Evolutionary conservation across 2,329 filamentous ascomycete genomes (phyloP), one percentile per base, ranked within the genome.

Genomic region (Chaetomium strumarium): DNA sequence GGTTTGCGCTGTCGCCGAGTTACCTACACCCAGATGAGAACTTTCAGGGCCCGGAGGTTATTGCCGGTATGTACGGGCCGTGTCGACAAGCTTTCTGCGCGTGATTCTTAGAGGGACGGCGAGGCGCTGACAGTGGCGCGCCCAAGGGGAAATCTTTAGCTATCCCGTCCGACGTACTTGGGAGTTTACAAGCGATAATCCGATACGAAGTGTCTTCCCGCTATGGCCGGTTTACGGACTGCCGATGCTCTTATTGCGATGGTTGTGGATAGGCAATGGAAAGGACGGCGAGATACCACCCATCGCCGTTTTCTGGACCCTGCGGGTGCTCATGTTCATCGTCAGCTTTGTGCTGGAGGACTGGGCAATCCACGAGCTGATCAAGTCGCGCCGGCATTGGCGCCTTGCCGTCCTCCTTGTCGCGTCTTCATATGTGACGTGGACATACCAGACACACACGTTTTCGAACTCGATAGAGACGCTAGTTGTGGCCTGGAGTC

Each of bases 1-100:
- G 92, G 80, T 92, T 97, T 69, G 92, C 93, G 55, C 75, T 97
- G 59, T 91, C 87, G 58, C 88, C 93, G 54, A 97, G 92, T 76
- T 99, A 99, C 70, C 81, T 99, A 43, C 93, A 99, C 70, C 93
- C 93, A 5, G 93, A 99, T 74, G 93, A 99, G 78, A 93, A 97
- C 75, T 99, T 99, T 66, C 93, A 99, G 73, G 93, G 93, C 34
- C 93, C 93, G 14, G 93, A 99, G 75, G 86, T 97, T 59, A 93
- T 97, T 66, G 91, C 92, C 65, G 92, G 92, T 96, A 81, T 43
- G 62, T 59, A 39, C 17, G 29, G 17, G 43, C 30, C 36, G 6
- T 19, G 39, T 40, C 16, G 19, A 36, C 41, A 24, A 11, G 20
- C 30, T 31, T 31, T 11, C 12, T 3, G 52, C 37, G 17, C n/a